Percentiles rank a stretch among this genome's conserved stretches.
Conservation (phyloP, 192 early-diverging fungal genomes). For the Entomortierella beljakovae region DNA sequence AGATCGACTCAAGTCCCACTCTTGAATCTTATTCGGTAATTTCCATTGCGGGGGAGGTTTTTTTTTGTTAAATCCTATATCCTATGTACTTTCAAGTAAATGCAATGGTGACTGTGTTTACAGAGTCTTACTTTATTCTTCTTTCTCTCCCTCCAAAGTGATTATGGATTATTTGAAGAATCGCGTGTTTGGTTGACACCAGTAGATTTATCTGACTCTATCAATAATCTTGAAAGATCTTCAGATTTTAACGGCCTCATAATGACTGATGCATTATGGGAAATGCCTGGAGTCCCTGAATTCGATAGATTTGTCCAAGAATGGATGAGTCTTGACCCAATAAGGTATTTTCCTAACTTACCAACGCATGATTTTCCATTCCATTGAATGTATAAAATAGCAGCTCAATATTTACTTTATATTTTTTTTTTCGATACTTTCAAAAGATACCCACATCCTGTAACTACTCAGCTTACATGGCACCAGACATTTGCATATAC, state of each 20-base stretch:
- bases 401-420: neutral
- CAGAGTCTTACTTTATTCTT: neutral
- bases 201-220: conserved; percentile 28
- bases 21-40: conserved; percentile 13
- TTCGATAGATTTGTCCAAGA: conserved; percentile 17
- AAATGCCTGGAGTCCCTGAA: conserved; percentile 18
- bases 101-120: too few relatives aligned
- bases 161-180: conserved; percentile 11
- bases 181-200: conserved; percentile 41
- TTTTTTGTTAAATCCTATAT: too few relatives aligned
- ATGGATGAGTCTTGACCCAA: conserved; percentile 12
- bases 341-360: too few relatives aligned
- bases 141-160: conserved; percentile 4
- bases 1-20: conserved; percentile 6
- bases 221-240: neutral
- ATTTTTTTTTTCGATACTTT: neutral
- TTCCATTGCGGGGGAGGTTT: neutral
- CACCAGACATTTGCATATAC: conserved; percentile 45
- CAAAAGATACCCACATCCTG: conserved; percentile 25
- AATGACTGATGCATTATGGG: conserved; percentile 36
- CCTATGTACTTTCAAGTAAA: too few relatives aligned
- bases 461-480: conserved; percentile 23
- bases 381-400: too few relatives aligned
- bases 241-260: conserved; percentile 34
- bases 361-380: too few relatives aligned